Base-by-base conservation (phyloP, 169 alveolate genomes). In the Babesia divergens region DNA sequence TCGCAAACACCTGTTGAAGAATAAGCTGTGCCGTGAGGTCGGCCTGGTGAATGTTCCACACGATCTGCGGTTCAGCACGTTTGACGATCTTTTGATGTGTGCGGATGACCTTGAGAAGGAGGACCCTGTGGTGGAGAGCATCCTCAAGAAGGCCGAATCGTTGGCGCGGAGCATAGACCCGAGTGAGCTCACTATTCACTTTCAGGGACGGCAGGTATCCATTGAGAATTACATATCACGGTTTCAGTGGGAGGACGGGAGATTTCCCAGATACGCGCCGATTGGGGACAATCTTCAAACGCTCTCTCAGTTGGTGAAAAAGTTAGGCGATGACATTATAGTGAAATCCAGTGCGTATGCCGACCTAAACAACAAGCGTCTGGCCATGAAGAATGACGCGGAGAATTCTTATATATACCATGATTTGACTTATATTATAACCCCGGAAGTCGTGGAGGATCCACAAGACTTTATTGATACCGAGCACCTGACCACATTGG, bases 171-270 rank as follows among this genome's bases (percentile, higher is more conserved):
- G 84, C 29, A 65, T 84, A 35, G 92, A 85, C 68, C 91, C 81
- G 43, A 75, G 52, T 26, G 94, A 82, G 53, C 64, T 88, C 31
- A 87, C 84, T 50, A 84, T 91, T 46, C 82, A 82, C 65, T 82
- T 80, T 76, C 91, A 86, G 51, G 86, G 94, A 18, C 85, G 91
- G 32, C 90, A 89, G 66, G 82, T 74, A 26, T 83, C 92, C 20
- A 64, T 92, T 0, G 84, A 76, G 56, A 91, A 88, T 37, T 93
- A 90, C 72, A 72, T 94, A 44, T 68, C 88, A 52, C 37, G 84
- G 1, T 94, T 94, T 83, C 76, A 79, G 49, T 94, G 97, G 97
- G 96, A 94, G 43, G 96, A 94, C 75, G 93, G 93, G 20, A 89
- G 90, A 58, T 94, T 85, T 74, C 96, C 97, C 5, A 80, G 92